Base-by-base conservation (phyloP, 1,284 basidiomycete genomes). In the Golubevia pallescens region DNA sequence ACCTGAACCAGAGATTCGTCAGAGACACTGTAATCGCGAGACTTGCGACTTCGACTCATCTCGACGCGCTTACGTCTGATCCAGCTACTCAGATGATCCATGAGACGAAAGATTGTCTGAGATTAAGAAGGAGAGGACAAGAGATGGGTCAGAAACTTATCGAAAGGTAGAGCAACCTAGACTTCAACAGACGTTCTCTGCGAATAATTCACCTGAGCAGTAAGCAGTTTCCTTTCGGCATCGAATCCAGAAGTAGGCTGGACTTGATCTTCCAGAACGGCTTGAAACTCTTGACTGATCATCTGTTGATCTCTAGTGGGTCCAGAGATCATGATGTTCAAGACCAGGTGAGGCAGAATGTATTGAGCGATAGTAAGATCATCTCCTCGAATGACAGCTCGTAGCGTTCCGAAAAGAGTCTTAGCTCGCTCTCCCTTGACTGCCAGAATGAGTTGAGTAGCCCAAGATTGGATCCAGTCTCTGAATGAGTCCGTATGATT, bases 381-480 rank as follows among this genome's bases (percentile, higher is more conserved):
- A 70, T 93, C 93, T 77, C 93, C 92, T 54, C 91, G 89, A 24
- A 98, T 89, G 0, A 93, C 91, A 2, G 91, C 90, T 21, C 91
- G 89, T 80, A 97, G 93, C 3, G 92, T 90, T 7, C 89, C 88
- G 80, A 99, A 99, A 57, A 99, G 91, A 21, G 86, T 87, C 66
- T 87, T 86, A 1, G 75, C 79, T 16, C 69, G 61, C 4, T 65
- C 62, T 2, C 65, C 70, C 89, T 80, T 89, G 87, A 89, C 88
- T 53, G 67, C 67, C 20, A 62, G 67, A 65, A 98, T 93, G n/a
- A 99, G 90, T 80, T 93, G 89, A 10, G 90, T 89, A 0, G 93
- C 91, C 95, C 96, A 99, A 0, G 90, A 86, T 74, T 97, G 94
- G 21, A 99, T 89, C 97, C 97, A 99, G 85, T 99, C 95, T 58